phyloP scores from a whole-genome alignment of 2,329 filamentous ascomycete species.

The Fonsecaea pugnacius region DNA sequence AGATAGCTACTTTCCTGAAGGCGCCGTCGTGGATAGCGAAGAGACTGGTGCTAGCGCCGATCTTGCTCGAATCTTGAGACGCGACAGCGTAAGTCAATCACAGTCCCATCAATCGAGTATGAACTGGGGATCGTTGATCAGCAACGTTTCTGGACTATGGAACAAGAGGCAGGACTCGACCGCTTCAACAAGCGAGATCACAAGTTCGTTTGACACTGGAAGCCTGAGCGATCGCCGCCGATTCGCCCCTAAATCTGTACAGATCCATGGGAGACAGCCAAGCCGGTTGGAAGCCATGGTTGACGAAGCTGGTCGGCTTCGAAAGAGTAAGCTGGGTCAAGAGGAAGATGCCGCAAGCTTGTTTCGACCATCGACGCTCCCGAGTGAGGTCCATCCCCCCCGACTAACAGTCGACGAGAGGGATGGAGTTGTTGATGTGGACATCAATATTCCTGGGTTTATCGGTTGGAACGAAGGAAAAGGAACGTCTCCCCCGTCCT shows the following conservation, averaged over 20 bases:
- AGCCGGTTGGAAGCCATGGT: conserved; percentile 51
- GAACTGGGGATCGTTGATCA: conserved; percentile 62
- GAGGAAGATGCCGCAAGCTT: neutral
- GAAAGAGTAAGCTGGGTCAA: neutral
- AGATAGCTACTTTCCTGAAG: conserved; percentile 36
- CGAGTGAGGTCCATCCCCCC: conserved; percentile 28
- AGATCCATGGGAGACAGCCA: conserved; percentile 19
- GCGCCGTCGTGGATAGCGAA: conserved; percentile 39
- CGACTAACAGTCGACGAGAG: conserved; percentile 44
- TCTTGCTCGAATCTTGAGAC: conserved; percentile 58
- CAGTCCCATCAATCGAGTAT: conserved; percentile 55
- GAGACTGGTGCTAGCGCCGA: conserved; percentile 59
- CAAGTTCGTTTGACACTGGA: conserved; percentile 35
- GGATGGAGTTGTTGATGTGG: conserved; percentile 65
- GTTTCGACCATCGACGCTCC: conserved; percentile 14
- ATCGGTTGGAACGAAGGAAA: conserved; percentile 44
- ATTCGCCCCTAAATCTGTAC: conserved; percentile 24
- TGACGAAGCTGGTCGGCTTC: conserved; percentile 34
- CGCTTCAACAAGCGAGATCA: conserved; percentile 43
- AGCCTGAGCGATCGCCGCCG: conserved; percentile 26
- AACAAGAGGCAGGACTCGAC: conserved; percentile 55
- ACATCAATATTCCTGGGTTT: conserved; percentile 60
- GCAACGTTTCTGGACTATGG: conserved; percentile 55
- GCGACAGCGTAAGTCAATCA: conserved; percentile 56
- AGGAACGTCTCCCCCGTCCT: conserved; percentile 22